Evolutionary conservation across 345 rosid genomes (phyloP).

Genomic region (Eucalyptus polybractea): DNA sequence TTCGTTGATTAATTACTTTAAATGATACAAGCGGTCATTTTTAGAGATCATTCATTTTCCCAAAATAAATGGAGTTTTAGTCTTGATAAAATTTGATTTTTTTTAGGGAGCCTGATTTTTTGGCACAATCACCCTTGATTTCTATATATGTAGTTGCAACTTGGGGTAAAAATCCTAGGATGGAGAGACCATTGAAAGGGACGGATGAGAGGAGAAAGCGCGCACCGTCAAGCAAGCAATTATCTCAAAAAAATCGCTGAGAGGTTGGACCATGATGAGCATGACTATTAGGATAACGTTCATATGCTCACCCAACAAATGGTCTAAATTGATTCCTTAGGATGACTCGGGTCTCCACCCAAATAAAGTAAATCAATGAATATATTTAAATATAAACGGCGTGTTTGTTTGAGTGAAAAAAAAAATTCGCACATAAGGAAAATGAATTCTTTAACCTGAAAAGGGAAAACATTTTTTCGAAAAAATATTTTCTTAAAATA

Average conservation of each 20-base stretch:
- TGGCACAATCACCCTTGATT: not conserved
- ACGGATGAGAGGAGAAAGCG: not conserved
- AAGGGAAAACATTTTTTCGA: not conserved
- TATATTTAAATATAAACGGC: not conserved
- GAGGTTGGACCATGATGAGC: not conserved
- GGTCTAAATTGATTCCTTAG: not conserved
- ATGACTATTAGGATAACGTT: not conserved
- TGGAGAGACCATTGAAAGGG: not conserved
- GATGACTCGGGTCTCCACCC: not conserved
- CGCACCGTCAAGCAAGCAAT: not conserved
- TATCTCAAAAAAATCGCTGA: not conserved
- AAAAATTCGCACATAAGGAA: fast-evolving
- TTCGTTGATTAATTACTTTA: fast-evolving
- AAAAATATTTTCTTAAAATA: not conserved
- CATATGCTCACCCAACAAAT: not conserved
- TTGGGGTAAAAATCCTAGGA: not conserved
- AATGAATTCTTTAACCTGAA: not conserved
- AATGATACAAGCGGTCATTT: fast-evolving
- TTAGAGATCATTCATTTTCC: fast-evolving
- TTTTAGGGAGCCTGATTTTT: not conserved
- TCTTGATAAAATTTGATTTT: not conserved
- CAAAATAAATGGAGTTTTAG: fast-evolving
- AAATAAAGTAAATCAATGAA: not conserved
- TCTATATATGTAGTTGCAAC: not conserved
- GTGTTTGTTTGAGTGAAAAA: not conserved